phyloP scores from a whole-genome alignment of 441 rosid genomes.

The Erodium chrysanthum region DNA sequence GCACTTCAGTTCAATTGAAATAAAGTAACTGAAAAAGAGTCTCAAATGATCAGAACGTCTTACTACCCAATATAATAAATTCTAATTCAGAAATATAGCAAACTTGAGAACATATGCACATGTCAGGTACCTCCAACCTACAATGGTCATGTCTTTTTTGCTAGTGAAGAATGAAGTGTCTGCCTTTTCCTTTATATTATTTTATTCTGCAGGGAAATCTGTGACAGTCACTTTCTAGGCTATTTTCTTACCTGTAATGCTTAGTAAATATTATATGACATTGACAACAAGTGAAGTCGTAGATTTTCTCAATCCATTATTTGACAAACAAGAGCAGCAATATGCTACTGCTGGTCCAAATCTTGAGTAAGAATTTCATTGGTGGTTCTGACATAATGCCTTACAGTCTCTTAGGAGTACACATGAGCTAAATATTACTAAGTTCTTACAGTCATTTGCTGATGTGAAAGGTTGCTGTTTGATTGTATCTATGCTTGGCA shows the following conservation, averaged over 20 bases:
- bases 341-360: too few species aligned
- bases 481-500: constrained; percentile 25
- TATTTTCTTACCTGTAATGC: too few species aligned
- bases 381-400: too few species aligned
- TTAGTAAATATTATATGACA: too few species aligned
- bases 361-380: too few species aligned
- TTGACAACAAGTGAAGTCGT: too few species aligned
- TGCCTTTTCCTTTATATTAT: not conserved
- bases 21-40: not conserved
- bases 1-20: not conserved
- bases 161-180: not conserved
- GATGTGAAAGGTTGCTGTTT: not conserved
- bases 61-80: not conserved
- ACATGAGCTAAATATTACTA: too few species aligned
- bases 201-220: not conserved
- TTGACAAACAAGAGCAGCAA: too few species aligned
- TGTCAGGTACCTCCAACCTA: not conserved
- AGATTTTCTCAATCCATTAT: too few species aligned
- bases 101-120: not conserved
- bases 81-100: not conserved
- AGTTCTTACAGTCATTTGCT: not conserved
- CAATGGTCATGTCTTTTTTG: not conserved
- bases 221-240: too few species aligned
- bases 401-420: too few species aligned
- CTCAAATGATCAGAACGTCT: not conserved